These are phyloP conservation scores for Pseudogymnoascus sp. DNA, from an alignment of 2,329 filamentous ascomycete species.

Conservation along the genomic window DNA sequence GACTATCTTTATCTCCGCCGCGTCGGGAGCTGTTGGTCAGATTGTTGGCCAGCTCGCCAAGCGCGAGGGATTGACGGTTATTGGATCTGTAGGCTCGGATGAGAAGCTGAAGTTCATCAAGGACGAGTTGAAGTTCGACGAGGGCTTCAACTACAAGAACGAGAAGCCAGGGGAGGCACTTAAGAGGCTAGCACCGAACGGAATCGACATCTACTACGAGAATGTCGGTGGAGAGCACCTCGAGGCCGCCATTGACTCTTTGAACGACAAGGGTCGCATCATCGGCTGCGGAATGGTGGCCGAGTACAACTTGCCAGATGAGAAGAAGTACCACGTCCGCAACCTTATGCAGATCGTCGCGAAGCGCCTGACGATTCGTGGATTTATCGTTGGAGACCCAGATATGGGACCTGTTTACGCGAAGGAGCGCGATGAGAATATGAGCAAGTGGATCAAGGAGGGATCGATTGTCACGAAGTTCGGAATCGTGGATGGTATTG, in stretches of 20 bases:
- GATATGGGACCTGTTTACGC: conserved; percentile 55
- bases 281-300: conserved; percentile 59
- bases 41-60: conserved; percentile 71
- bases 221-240: conserved; percentile 72
- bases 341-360: conserved; percentile 53
- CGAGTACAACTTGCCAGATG: conserved; percentile 52
- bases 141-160: conserved; percentile 75
- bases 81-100: conserved; percentile 70
- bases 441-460: conserved; percentile 62
- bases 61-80: conserved; percentile 65
- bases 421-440: conserved; percentile 57
- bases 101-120: conserved; percentile 70
- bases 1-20: conserved; percentile 70
- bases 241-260: conserved; percentile 55
- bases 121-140: conserved; percentile 64
- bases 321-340: conserved; percentile 52
- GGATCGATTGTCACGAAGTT: conserved; percentile 56
- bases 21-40: conserved; percentile 68
- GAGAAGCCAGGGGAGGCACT: conserved; percentile 60
- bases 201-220: conserved; percentile 76
- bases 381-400: conserved; percentile 59
- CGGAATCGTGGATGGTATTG: conserved; percentile 58
- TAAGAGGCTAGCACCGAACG: conserved; percentile 59
- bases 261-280: conserved; percentile 60
- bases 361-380: conserved; percentile 57